Evolutionary conservation across 441 rosid species (phyloP), one percentile per base, ranked within the genome.

Genomic region (Erodium moschatum): DNA sequence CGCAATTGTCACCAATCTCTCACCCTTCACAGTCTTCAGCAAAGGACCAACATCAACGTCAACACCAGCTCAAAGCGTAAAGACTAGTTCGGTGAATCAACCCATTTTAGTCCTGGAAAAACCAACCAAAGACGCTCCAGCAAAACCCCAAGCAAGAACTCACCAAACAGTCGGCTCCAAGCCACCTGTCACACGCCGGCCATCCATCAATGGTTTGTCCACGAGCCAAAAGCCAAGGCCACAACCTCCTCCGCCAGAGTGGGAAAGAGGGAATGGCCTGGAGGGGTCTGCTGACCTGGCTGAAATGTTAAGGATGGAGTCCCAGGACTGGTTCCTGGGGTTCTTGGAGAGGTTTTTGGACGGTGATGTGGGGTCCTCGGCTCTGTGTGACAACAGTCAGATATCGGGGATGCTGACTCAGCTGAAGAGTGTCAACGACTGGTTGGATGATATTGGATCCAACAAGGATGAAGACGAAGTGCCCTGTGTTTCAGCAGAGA

Each of bases 241-340:
- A 0, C 62, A 56, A 9, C 27, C 6, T 48, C 27, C 16, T 48
- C 62, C 24, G 12, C 12, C 40, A 35, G 40, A 35, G 40, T 35
- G 40, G 27, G 40, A 35, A 35, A 18, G 91, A 94, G 76, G 83
- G 90, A 6, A 88, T 82, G 62, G 96, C 68, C 86, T 91, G 0
- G 86, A 81, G 8, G 91, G 91, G 76, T 81, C 91, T 5, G 89
- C 81, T 42, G 97, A 88, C 80, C 75, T 94, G 62, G 91, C 91
- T 0, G 91, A 85, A 73, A 80, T 78, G 89, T 73, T 94, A 70
- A 85, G 68, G 76, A 79, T 74, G 85, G 89, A 91, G 60, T 89
- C 94, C 12, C 93, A 84, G 76, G 96, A 88, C 67, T 94, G 99
- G 99, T 94, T 94, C 82, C 64, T 94, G 74, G 86, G 91, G 66